A percentile compares a stretch with the other conserved stretches of the same genome.
Conservation (phyloP, 2,329 filamentous ascomycete species). For the Cladosporium sp. region DNA sequence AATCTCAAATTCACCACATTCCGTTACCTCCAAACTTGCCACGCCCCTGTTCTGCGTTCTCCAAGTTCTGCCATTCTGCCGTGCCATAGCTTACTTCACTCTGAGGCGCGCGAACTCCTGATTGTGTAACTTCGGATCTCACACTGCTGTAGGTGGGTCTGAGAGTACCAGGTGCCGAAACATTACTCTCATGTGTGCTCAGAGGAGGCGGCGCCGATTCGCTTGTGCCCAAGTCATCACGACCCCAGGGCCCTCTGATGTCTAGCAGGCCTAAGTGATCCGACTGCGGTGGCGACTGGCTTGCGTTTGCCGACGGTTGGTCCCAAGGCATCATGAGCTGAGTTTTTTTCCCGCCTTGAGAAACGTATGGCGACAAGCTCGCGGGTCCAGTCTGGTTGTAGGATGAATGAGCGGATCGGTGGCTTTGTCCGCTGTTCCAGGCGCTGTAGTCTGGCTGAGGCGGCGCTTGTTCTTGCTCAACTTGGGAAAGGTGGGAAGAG, state of each 20-base stretch:
- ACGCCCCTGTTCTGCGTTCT: slow-evolving; percentile 5
- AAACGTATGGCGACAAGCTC: background rate
- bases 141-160: too few relatives aligned
- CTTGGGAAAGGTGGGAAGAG: background rate
- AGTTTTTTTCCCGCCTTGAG: too few relatives aligned
- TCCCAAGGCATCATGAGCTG: slow-evolving; percentile 9
- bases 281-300: background rate
- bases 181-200: too few relatives aligned
- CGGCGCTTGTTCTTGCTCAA: background rate
- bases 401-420: background rate
- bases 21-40: background rate
- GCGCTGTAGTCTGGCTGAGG: slow-evolving; percentile 1
- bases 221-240: too few relatives aligned
- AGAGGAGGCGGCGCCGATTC: too few relatives aligned
- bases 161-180: too few relatives aligned
- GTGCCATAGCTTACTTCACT: slow-evolving; percentile 9
- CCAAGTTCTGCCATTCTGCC: slow-evolving; percentile 4
- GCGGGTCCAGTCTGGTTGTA: background rate
- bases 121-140: too few relatives aligned
- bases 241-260: too few relatives aligned
- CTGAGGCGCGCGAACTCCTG: background rate
- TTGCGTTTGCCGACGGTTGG: background rate
- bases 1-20: background rate
- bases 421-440: slow-evolving; percentile 8
- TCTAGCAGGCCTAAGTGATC: too few relatives aligned